These are phyloP conservation scores for Paraphaeosphaeria sporulosa DNA, from an alignment of 2,329 filamentous ascomycete species.

Conservation along the genomic window DNA sequence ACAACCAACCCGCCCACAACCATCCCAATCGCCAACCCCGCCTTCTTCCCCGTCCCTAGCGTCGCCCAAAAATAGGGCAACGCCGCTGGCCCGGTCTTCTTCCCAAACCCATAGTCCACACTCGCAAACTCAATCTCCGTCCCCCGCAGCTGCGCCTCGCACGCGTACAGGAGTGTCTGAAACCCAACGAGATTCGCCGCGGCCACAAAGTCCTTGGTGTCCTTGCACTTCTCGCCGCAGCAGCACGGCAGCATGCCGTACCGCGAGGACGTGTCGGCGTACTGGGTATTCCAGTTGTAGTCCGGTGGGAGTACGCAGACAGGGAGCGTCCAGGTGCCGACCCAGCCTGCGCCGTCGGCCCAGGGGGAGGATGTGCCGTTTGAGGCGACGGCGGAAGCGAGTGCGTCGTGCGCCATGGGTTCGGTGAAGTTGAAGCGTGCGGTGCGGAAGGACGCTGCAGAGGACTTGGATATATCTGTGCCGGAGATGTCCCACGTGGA, in stretches of 20 bases:
- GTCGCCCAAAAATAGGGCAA: conserved; percentile 7
- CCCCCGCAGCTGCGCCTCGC: conserved; percentile 7
- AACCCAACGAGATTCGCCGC: conserved; percentile 1
- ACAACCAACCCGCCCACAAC: background rate
- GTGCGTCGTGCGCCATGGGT: background rate
- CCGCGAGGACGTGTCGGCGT: conserved; percentile 2
- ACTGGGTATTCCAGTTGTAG: conserved; percentile 4
- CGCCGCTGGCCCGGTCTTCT: background rate
- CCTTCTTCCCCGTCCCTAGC: background rate
- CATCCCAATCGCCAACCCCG: conserved; percentile 6
- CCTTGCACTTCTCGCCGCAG: conserved; percentile 2
- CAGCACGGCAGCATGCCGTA: conserved; percentile 10
- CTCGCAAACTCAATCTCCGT: background rate
- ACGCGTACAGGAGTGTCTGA: conserved; percentile 9
- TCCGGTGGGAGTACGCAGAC: background rate
- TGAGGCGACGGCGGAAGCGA: background rate
- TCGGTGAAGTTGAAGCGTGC: conserved; percentile 8
- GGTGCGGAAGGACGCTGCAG: background rate
- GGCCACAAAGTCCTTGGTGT: conserved; percentile 7
- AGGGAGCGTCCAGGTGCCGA: conserved; percentile 6
- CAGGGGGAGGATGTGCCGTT: conserved; percentile 3
- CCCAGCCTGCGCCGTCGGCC: conserved; percentile 8
- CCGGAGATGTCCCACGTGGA: conserved; percentile 5
- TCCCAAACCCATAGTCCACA: conserved; percentile 7
- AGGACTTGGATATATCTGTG: background rate